Conservation (phyloP, 2,329 filamentous ascomycete genomes). For the Talaromyces sp. region DNA sequence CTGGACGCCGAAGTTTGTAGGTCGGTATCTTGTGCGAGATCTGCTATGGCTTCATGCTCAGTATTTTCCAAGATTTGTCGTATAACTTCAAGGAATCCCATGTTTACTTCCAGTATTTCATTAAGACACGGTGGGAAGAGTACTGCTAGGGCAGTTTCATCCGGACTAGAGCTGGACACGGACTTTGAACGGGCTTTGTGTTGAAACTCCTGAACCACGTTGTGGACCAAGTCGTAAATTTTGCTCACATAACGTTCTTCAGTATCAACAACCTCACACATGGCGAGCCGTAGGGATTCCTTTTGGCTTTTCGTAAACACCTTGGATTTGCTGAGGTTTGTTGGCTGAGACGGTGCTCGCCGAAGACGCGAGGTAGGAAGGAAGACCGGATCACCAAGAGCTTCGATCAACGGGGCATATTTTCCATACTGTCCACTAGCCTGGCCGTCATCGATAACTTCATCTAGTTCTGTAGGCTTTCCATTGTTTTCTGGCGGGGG, state of each 20-base stretch:
- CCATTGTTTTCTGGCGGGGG: slow-evolving; percentile 52
- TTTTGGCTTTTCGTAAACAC: slow-evolving; percentile 78
- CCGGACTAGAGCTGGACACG: slow-evolving; percentile 62
- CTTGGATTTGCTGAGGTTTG: slow-evolving; percentile 69
- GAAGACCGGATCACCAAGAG: slow-evolving; percentile 80
- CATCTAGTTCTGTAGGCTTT: slow-evolving; percentile 50
- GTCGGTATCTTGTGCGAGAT: slow-evolving; percentile 60
- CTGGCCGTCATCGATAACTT: slow-evolving; percentile 20
- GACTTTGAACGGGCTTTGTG: slow-evolving; percentile 58
- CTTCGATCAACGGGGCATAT: slow-evolving; percentile 69
- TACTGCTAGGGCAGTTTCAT: slow-evolving; percentile 64
- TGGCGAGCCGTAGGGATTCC: slow-evolving; percentile 75
- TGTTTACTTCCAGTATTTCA: slow-evolving; percentile 74
- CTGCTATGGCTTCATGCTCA: slow-evolving; percentile 70
- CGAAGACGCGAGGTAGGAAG: slow-evolving; percentile 78
- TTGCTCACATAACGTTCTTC: slow-evolving; percentile 92
- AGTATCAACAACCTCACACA: slow-evolving; percentile 86
- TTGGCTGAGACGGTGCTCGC: slow-evolving; percentile 81
- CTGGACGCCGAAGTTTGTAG: slow-evolving; percentile 43
- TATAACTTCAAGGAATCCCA: slow-evolving; percentile 71
- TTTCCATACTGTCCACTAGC: slow-evolving; percentile 58
- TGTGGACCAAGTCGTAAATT: slow-evolving; percentile 73
- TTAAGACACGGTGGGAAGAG: slow-evolving; percentile 79
- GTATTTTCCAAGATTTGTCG: slow-evolving; percentile 73
- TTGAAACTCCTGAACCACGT: slow-evolving; percentile 75